Base-by-base conservation (phyloP, 2,329 filamentous ascomycete genomes). In the Exophiala sp. region DNA sequence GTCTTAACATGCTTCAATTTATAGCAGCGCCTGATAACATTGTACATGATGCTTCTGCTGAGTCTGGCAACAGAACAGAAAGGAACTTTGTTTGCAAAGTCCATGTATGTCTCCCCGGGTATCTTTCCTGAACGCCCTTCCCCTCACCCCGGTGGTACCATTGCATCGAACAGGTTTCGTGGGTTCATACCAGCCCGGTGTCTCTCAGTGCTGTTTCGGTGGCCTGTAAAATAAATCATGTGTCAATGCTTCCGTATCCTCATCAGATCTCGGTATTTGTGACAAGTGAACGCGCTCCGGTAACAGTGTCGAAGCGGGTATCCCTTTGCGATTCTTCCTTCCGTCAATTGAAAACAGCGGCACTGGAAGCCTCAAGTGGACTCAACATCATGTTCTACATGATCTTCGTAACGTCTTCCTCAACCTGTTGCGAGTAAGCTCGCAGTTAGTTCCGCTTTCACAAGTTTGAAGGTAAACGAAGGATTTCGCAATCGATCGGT, bases 391-490 rank as follows among this genome's bases (percentile, higher is more conserved):
- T 50, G 52, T 55, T 62, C 70, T 84, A 90, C 85, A 90, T 89
- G 73, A 95, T 87, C 73, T 87, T 91, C 64, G 86, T 89, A 69
- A 90, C 82, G 73, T 90, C 86, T 74, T 90, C 86, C 76, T 91
- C 86, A 72, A 88, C 85, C 86, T 91, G 81, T 67, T 65, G 60
- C 45, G 58, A 50, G 50, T 57, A 61, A 54, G 58, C 58, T 57
- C 60, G 56, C 49, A 57, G 57, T 64, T 61, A 63, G 55, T 50
- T 29, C 45, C 41, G 41, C 22, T 43, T 29, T 24, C 29, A 24
- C 23, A 39, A 22, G 16, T 21, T n/a, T 32, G 29, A 48, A 38
- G 24, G 13, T n/a, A n/a, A 29, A 10, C 34, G 24, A n/a, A 45
- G 38, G n/a, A 40, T 45, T 42, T 30, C 27, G 18, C 38, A 29